Evolutionary conservation across 148 eudicot species (phyloP), one percentile per base, ranked within the genome.

Genomic region (Cornus florida): DNA sequence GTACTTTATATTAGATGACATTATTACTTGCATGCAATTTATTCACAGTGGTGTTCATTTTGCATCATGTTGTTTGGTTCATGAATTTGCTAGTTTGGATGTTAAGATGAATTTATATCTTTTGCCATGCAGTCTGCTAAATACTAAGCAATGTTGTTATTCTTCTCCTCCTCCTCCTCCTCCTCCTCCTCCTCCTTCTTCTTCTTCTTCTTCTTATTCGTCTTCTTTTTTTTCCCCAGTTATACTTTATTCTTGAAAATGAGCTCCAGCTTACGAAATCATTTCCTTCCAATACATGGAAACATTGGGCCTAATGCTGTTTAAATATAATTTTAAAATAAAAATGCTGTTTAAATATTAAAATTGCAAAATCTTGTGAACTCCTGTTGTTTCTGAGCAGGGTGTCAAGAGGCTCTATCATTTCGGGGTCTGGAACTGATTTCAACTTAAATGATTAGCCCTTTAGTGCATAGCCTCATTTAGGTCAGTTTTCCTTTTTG

Each of bases 311-410:
- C 67, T 59, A 84, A 77, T 72, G 85, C 70, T 73, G 39, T 82
- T 78, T 35, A 28, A 28, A 28, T 28, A 28, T 28, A 28, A 28
- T 28, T 28, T 28, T 28, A 28, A 28, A 28, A 28, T 71, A 48
- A 39, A 39, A 39, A 39, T 4, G 43, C 43, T 39, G 43, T 4
- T 39, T 39, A 39, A 57, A 28, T 83, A 67, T 72, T 75, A 67
- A 71, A 87, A 84, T 56, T 81, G 72, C 77, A 81, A 78, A 82
- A 80, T 78, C 93, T 93, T 79, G 88, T 90, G 87, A 84, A 90
- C 83, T 85, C 13, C 60, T 85, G 83, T 91, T 95, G 90, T 95
- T 88, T 95, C 90, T 82, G 88, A 95, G 91, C 97, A 95, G 97
- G 97, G 89, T 79, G 89, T 84, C 89, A 82, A 86, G 97, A 87